Evolutionary conservation across 129 eudicot genomes (phyloP).

Genomic region (Tagetes erecta): DNA sequence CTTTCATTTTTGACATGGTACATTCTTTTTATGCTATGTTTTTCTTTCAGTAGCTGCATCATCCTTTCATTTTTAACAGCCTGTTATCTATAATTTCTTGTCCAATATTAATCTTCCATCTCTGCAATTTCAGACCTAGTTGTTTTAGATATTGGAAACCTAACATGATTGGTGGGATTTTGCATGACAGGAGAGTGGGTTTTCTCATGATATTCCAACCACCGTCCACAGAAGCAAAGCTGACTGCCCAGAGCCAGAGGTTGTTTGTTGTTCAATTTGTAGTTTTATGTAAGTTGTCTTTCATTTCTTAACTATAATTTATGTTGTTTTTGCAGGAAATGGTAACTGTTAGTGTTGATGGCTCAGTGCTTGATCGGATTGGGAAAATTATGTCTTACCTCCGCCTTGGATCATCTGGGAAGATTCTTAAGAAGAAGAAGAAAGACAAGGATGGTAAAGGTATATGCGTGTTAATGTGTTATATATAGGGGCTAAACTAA

Average conservation of each 20-base stretch:
- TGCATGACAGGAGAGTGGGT: slow-evolving; percentile 74
- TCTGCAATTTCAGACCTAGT: neutral
- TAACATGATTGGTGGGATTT: slow-evolving; percentile 27
- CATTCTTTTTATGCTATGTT: slow-evolving; percentile 1
- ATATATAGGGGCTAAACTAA: neutral
- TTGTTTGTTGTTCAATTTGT: slow-evolving; percentile 27
- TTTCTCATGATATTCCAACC: slow-evolving; percentile 92
- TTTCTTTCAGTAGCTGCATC: slow-evolving; percentile 7
- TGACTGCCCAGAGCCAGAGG: slow-evolving; percentile 99
- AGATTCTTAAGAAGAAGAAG: slow-evolving; percentile 94
- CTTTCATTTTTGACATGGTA: slow-evolving; percentile 91
- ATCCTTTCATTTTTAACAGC: neutral
- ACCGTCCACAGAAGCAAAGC: slow-evolving; percentile 96
- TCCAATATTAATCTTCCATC: neutral
- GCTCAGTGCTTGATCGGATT: slow-evolving; percentile 91
- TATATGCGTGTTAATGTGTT: slow-evolving; percentile 6
- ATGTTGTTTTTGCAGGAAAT: slow-evolving; percentile 61
- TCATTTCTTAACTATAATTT: slow-evolving; percentile 17
- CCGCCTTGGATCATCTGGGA: slow-evolving; percentile 98
- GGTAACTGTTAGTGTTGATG: slow-evolving; percentile 95
- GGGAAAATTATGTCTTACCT: slow-evolving; percentile 96
- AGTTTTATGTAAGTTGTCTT: slow-evolving; percentile 17
- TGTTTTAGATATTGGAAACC: neutral
- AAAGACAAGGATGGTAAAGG: slow-evolving; percentile 91
- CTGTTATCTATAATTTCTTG: no score